Evolutionary conservation across 2,329 filamentous ascomycete genomes (phyloP), one percentile per base, ranked within the genome.

Genomic region (Fonsecaea pedrosoi): DNA sequence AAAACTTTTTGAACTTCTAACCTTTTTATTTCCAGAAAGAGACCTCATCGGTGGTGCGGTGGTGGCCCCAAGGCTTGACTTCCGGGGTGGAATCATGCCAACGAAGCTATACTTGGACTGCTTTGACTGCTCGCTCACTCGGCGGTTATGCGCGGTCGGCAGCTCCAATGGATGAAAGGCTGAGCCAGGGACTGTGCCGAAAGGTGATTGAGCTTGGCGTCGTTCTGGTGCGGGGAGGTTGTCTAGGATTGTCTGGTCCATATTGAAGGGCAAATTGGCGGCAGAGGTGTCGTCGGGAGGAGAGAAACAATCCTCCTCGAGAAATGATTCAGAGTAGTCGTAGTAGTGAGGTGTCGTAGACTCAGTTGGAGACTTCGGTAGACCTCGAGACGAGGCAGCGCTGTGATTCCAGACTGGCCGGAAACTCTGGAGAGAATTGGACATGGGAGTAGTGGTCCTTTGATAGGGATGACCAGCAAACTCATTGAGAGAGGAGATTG

Each of bases 251-350:
- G 64, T 63, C 45, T 70, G 65, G 38, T 73, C 67, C 54, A 66
- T 63, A n/a, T 59, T 66, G 45, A 68, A 65, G 35, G 60, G 63
- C 25, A 62, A 30, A 54, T 58, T 64, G 18, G 45, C 50, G 1
- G 21, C 37, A 40, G 59, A 10, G 53, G 67, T 60, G 7, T 64
- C 62, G 15, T 50, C 48, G 13, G 37, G 32, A 4, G 65, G 65
- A 7, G 58, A 68, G 58, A 68, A 64, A 50, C 63, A 66, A 32
- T 72, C 66, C 54, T 72, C 70, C 45, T 69, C 66, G n/a, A 69
- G 15, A 60, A 72, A 74, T 1, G 69, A 72, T 56, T 74, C 72
- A 10, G 71, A 71, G 54, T 74, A 74, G 58, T 74, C 72, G 65
- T 73, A 74, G 48, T 73, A 74, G 18, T 64, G 66, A 60, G 72